Evolutionary conservation across 2,329 filamentous ascomycete genomes (phyloP), one percentile per base, ranked within the genome.

Genomic region (Colletotrichum neosansevieriae): DNA sequence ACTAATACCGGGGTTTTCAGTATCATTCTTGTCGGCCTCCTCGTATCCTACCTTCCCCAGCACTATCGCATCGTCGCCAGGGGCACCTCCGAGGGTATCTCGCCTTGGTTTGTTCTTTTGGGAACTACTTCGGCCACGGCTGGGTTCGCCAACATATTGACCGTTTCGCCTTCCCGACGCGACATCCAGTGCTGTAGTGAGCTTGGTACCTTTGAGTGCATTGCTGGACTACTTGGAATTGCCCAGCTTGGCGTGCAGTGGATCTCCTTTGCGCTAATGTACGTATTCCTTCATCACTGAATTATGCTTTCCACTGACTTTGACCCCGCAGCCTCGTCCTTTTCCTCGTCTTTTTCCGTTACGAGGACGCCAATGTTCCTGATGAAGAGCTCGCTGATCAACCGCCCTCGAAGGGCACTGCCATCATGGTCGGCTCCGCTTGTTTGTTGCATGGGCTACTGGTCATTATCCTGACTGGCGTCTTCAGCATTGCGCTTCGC

Each of bases 311-410:
- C 64, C 24, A 49, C 34, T 57, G 15, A 40, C 36, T 47, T 58
- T 21, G 29, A 38, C 19, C 29, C 24, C 13, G 21, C 32, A 98
- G 95, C 72, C 89, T 98, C 59, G 84, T 97, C 19, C 87, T 99
- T n/a, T 99, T 97, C 81, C 88, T 98, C 65, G 88, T 97, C 74
- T 99, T 97, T 85, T 98, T 97, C 80, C 93, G 93, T 40, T 90
- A 91, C 74, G 85, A 85, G 73, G 83, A 80, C 67, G 85, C 79
- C 67, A 83, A 80, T 71, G 80, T 83, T 7, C 83, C 82, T 49
- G 85, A 81, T n/a, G 84, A 81, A 19, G 83, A 85, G 70, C 79
- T 83, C 29, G 79, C 79, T 19, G 81, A 83, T 24, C 82, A 87
- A 62, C 83, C 86, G 69, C 89, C 91, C 17, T 91, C 86, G 63